Evolutionary conservation across 176 grass and related monocot species (phyloP).

Genomic region (Carex pumila): DNA sequence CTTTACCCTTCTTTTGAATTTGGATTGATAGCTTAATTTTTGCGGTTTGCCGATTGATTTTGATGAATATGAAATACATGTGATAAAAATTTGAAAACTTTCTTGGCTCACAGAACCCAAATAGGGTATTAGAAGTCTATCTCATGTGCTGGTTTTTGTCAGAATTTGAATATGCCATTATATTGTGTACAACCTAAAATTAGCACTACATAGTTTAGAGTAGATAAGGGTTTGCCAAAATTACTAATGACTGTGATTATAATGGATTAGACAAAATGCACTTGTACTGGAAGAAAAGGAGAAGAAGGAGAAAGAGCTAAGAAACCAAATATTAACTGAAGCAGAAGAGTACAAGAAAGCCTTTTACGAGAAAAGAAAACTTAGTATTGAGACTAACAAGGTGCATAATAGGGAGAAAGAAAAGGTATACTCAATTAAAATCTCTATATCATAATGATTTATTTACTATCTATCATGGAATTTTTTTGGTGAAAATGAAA

Average conservation of each 20-base stretch:
- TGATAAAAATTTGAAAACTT: not conserved
- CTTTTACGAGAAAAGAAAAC: slow-evolving; percentile 77
- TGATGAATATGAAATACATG: not conserved
- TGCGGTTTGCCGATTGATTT: not conserved
- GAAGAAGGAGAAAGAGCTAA: slow-evolving; percentile 68
- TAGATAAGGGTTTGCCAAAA: not conserved
- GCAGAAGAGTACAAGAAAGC: slow-evolving; percentile 81
- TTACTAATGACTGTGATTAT: not conserved
- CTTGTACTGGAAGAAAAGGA: slow-evolving; percentile 78
- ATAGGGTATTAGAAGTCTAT: not conserved
- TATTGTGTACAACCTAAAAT: not conserved
- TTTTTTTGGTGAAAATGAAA: not conserved
- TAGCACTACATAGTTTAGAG: not conserved
- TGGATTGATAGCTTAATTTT: not conserved
- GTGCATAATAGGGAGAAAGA: slow-evolving; percentile 82
- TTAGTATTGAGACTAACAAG: slow-evolving; percentile 48
- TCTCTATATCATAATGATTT: not conserved
- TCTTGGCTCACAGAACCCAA: not conserved
- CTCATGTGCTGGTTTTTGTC: not conserved
- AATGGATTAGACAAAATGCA: slow-evolving; percentile 69
- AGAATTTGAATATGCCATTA: not conserved
- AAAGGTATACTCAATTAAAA: slow-evolving; percentile 35
- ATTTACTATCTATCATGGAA: not conserved
- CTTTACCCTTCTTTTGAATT: not conserved
- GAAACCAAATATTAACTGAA: slow-evolving; percentile 64